Conservation (phyloP, 148 eudicot species). For the Salicornia ramosissima region DNA sequence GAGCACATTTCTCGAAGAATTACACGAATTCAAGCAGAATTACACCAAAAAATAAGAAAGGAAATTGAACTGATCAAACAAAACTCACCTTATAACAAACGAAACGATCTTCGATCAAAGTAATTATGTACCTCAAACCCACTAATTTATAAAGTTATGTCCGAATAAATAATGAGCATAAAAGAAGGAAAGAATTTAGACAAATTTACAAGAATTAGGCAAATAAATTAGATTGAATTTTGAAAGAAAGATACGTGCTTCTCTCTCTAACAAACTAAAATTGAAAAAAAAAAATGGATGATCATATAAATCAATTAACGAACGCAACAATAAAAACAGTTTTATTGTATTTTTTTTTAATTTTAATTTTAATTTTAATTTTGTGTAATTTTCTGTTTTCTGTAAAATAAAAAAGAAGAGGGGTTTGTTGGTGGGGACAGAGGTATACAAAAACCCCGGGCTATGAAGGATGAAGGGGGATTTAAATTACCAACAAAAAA, state of each 20-base stretch:
- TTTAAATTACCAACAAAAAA: slow-evolving; percentile 25
- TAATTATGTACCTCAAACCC: neutral
- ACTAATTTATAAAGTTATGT: too few relatives aligned
- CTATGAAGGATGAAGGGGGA: slow-evolving; percentile 9
- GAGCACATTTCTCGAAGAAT: neutral
- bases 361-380: neutral
- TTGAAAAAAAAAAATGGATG: neutral
- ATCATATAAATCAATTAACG: slow-evolving; percentile 23
- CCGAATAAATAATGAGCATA: neutral
- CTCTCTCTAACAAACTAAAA: slow-evolving; percentile 5
- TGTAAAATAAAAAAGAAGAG: neutral
- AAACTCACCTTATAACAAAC: slow-evolving; percentile 17
- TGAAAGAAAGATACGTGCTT: slow-evolving; percentile 13
- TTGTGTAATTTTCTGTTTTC: slow-evolving; percentile 15
- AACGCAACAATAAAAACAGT: slow-evolving; percentile 23
- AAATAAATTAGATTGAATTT: slow-evolving; percentile 16
- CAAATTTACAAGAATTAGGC: slow-evolving; percentile 3
- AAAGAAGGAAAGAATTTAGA: neutral
- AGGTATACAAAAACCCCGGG: slow-evolving; percentile 39
- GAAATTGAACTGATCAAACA: slow-evolving; percentile 11
- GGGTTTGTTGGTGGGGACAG: slow-evolving; percentile 31
- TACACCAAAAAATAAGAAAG: neutral
- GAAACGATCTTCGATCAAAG: slow-evolving; percentile 26
- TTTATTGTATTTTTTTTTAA: neutral
- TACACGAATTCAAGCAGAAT: slow-evolving; percentile 1